phyloP scores from a whole-genome alignment of 1,139 yeast species.

The Candida neerlandica region DNA sequence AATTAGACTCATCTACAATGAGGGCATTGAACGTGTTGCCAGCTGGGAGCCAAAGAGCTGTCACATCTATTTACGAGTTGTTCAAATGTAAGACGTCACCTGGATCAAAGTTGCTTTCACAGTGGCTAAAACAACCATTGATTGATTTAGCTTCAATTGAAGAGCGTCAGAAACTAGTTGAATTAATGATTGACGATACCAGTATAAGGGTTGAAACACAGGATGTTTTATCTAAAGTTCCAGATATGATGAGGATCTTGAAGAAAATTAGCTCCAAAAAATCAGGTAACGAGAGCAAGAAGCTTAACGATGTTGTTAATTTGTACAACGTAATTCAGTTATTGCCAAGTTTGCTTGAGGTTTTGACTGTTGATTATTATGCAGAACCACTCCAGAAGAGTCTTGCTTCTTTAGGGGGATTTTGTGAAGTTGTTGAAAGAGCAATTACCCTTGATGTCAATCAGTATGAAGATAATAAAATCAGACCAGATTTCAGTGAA shows the following conservation, averaged over 20 bases:
- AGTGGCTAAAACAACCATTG: conserved; percentile 95
- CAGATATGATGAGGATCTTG: conserved; percentile 77
- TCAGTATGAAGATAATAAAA: conserved; percentile 65
- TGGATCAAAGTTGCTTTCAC: conserved; percentile 82
- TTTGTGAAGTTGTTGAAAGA: conserved; percentile 86
- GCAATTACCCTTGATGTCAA: conserved; percentile 75
- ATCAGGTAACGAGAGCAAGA: conserved; percentile 43
- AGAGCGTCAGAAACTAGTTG: conserved; percentile 74
- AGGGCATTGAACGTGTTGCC: conserved; percentile 89
- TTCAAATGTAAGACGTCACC: conserved; percentile 83
- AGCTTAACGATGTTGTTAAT: conserved; percentile 87
- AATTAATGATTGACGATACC: conserved; percentile 68
- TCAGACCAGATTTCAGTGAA: conserved; percentile 89
- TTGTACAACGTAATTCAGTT: conserved; percentile 76
- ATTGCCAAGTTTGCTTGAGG: conserved; percentile 66
- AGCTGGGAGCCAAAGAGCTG: conserved; percentile 40
- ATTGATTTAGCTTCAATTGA: conserved; percentile 61
- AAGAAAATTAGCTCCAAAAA: conserved; percentile 59
- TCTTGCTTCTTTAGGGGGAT: conserved; percentile 57
- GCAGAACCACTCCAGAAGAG: conserved; percentile 54
- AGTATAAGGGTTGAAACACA: conserved; percentile 68
- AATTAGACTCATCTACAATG: conserved; percentile 86
- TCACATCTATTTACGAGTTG: conserved; percentile 73
- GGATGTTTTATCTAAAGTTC: conserved; percentile 70
- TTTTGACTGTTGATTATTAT: conserved; percentile 51